Evolutionary conservation across 441 rosid species (phyloP), one percentile per base, ranked within the genome.

Genomic region (Adansonia rubrostipa): DNA sequence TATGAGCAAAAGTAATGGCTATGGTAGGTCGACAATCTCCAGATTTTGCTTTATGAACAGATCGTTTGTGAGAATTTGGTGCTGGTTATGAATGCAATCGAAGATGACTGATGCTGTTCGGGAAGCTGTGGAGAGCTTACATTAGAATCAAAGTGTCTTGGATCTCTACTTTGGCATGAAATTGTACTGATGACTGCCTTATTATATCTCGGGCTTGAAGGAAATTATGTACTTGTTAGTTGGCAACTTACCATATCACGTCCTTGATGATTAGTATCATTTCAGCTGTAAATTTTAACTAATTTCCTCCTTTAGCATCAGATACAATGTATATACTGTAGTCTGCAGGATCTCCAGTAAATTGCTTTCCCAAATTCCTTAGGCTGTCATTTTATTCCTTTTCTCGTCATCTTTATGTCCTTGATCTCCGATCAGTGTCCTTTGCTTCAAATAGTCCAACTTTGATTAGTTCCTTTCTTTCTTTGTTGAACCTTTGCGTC

Each of bases 321-420:
- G 74, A 50, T 79, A 73, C 77, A 3, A n/a, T 87, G 92, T 85
- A 82, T 76, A 86, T 87, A 78, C 76, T 57, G 70, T 78, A 75
- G 76, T 57, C 74, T 48, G 70, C 75, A 77, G 77, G 58, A 72
- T 67, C 81, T 68, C 71, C 72, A 44, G 66, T 71, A 76, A 80
- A 57, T 28, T 66, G 40, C 68, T 71, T 22, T 53, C 47, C 20
- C 70, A 48, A 24, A 48, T 22, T 61, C 61, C 47, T 28, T 80
- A 84, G 79, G 79, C 64, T 73, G 76, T 76, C 82, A 15, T 57
- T 79, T 62, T 76, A n/a, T 60, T 71, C 45, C 45, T 48, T 60
- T 76, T 64, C 17, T 36, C 51, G 3, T 58, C 70, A 47, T 73
- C 68, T 33, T 48, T 6, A 15, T 58, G 19, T 36, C 62, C 61